phyloP scores from a whole-genome alignment of 441 rosid species.

The Melastoma candidum region DNA sequence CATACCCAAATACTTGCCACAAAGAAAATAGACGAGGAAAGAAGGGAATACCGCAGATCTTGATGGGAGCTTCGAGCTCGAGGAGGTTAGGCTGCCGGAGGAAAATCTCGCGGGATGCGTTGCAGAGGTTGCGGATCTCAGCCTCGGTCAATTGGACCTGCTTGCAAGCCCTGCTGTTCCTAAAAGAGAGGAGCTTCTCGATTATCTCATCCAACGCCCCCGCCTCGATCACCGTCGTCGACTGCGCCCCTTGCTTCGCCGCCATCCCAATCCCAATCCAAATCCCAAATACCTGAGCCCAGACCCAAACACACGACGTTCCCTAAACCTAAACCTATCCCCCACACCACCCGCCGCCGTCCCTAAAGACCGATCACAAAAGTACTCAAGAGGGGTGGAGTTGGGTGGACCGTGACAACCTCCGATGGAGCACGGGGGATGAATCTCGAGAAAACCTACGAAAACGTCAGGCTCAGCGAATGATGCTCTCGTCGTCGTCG shows the following conservation, averaged over 20 bases:
- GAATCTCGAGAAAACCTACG: too few species aligned
- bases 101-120: slow-evolving; percentile 55
- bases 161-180: slow-evolving; percentile 56
- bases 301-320: slow-evolving; percentile 2
- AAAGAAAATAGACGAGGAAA: background rate
- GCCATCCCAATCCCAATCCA: slow-evolving; percentile 11
- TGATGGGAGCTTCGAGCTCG: slow-evolving; percentile 91
- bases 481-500: too few species aligned
- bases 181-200: slow-evolving; percentile 55
- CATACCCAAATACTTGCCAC: too few species aligned
- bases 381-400: too few species aligned
- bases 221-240: slow-evolving; percentile 42
- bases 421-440: too few species aligned
- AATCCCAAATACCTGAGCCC: slow-evolving; percentile 1
- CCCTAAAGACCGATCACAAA: too few species aligned
- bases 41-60: slow-evolving; percentile 69
- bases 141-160: slow-evolving; percentile 77
- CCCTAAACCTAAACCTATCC: background rate
- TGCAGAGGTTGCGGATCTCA: slow-evolving; percentile 89
- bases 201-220: slow-evolving; percentile 67
- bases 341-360: background rate
- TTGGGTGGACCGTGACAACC: too few species aligned
- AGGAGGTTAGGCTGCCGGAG: slow-evolving; percentile 88
- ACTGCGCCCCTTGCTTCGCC: slow-evolving; percentile 31
- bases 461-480: too few species aligned